Percentiles rank a stretch among this genome's conserved stretches.
phyloP scores from a whole-genome alignment of 768 basidiomycete genomes.

The Xerocomellus amylosporus region DNA sequence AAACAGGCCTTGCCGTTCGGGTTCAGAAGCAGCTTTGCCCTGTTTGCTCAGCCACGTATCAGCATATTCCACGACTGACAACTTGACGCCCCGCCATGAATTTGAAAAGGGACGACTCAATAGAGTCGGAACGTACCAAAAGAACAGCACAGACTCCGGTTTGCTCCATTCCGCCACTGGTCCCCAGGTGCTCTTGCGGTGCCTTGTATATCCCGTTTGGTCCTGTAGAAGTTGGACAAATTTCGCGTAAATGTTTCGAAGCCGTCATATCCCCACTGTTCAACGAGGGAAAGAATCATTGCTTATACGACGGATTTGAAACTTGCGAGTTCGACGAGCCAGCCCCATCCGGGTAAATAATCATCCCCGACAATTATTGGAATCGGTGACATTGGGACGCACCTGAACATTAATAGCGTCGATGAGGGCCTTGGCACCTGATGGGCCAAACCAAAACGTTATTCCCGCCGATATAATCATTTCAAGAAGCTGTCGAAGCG shows the following conservation, averaged over 20 bases:
- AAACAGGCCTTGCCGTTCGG: conserved; percentile 45
- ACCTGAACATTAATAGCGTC: conserved; percentile 65
- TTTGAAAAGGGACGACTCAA: conserved; percentile 2
- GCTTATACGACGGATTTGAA: conserved; percentile 56
- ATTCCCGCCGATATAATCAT: conserved; percentile 66
- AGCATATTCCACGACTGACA: background rate
- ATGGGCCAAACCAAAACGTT: conserved; percentile 69
- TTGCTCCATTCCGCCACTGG: conserved; percentile 62
- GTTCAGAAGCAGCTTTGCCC: conserved; percentile 58
- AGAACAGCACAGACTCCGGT: conserved; percentile 81
- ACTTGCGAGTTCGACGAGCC: conserved; percentile 60
- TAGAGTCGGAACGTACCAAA: conserved; percentile 51
- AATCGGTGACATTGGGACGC: conserved; percentile 23
- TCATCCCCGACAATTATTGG: background rate
- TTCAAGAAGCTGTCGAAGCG: conserved; percentile 87
- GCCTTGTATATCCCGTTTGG: conserved; percentile 64
- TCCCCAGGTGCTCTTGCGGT: conserved; percentile 65
- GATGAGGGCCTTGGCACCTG: conserved; percentile 62
- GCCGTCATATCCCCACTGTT: conserved; percentile 69
- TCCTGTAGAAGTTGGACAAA: conserved; percentile 63
- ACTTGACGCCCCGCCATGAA: background rate
- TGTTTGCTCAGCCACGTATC: conserved; percentile 22
- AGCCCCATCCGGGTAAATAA: conserved; percentile 18
- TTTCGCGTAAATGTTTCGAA: conserved; percentile 60
- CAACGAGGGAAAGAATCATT: conserved; percentile 49